Conservation (phyloP, 148 eudicot species). For the Cornus suecica region DNA sequence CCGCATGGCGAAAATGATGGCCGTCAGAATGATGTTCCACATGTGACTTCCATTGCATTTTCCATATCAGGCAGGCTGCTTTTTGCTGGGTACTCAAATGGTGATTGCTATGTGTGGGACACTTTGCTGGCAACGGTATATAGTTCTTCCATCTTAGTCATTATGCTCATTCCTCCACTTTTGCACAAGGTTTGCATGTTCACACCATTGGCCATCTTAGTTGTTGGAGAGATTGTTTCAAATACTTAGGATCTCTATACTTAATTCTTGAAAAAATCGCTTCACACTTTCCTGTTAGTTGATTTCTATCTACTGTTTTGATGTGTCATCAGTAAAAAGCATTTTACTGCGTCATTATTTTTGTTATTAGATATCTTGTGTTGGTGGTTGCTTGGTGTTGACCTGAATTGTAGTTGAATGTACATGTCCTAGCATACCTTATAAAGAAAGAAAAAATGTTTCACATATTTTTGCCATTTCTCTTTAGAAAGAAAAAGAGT, state of each 20-base stretch:
- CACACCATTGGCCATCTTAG: background rate
- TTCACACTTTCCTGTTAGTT: background rate
- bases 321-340: no score
- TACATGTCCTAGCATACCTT: background rate
- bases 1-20: slow-evolving; percentile 60
- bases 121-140: slow-evolving; percentile 85
- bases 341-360: no score
- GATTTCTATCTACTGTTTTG: background rate
- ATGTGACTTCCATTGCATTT: slow-evolving; percentile 79
- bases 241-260: background rate
- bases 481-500: background rate
- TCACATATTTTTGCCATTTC: background rate
- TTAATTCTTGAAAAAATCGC: background rate
- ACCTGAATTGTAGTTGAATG: background rate
- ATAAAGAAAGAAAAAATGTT: background rate
- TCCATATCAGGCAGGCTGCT: slow-evolving; percentile 94
- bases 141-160: slow-evolving; percentile 7
- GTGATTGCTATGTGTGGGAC: slow-evolving; percentile 96
- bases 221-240: background rate
- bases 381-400: background rate
- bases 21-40: slow-evolving; percentile 47
- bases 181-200: slow-evolving; percentile 1
- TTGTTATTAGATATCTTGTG: background rate
- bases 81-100: slow-evolving; percentile 83
- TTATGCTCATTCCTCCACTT: slow-evolving; percentile 4